Evolutionary conservation across 1,284 basidiomycete genomes (phyloP).

Genomic region (Rhodotorula sp.): DNA sequence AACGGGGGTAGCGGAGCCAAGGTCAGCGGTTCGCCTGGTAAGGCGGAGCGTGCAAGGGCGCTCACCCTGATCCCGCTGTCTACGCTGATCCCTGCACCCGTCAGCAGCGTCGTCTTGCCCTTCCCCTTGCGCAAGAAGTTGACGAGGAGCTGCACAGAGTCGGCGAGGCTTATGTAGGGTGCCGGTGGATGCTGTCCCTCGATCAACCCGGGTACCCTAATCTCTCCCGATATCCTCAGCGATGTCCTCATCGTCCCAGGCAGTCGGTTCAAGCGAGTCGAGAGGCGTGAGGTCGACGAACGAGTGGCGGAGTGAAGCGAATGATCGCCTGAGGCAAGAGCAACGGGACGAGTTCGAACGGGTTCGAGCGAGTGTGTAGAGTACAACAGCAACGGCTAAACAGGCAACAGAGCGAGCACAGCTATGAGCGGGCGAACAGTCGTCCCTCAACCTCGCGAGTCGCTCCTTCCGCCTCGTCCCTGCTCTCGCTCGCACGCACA

Average conservation of each 20-base stretch:
- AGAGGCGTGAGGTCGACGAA: background rate
- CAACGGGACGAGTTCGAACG: background rate
- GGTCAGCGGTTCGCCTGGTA: background rate
- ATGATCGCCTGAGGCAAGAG: background rate
- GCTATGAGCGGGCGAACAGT: background rate
- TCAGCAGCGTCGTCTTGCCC: conserved; percentile 63
- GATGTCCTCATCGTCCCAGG: background rate
- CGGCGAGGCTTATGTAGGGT: conserved; percentile 54
- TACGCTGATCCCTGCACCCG: conserved; percentile 87
- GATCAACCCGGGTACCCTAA: conserved; percentile 52
- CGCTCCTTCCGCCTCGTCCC: background rate
- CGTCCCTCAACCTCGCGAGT: background rate
- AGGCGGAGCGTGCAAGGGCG: no score
- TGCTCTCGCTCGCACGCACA: background rate
- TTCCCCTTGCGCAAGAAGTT: conserved; percentile 58
- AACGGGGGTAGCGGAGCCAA: background rate
- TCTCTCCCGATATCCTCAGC: conserved; percentile 12
- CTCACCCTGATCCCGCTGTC: conserved; percentile 77
- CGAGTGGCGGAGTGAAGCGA: background rate
- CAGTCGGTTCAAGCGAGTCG: background rate
- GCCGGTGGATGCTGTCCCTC: conserved; percentile 50
- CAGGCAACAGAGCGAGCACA: background rate
- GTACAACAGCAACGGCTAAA: background rate
- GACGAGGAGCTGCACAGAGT: conserved; percentile 64
- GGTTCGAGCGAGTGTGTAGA: no score